Conservation (phyloP, 352 stramenopile genomes). For the Pythium oligandrum region DNA sequence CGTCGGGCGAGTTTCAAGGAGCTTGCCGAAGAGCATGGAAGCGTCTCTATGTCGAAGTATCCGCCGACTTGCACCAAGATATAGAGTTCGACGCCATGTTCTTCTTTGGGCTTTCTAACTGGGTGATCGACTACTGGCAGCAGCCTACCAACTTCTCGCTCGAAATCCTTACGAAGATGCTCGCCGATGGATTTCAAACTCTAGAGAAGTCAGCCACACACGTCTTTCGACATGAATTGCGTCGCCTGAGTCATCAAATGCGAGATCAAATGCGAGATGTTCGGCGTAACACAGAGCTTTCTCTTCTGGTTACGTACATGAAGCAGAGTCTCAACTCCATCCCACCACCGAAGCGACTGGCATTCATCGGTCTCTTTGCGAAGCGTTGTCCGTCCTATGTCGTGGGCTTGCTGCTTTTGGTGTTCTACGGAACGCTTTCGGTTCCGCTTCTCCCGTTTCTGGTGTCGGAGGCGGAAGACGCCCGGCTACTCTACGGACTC, state of each 20-base stretch:
- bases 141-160: conserved; percentile 73
- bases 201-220: conserved; percentile 48
- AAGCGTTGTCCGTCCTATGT: conserved; percentile 68
- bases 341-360: conserved; percentile 34
- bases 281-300: conserved; percentile 25
- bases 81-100: conserved; percentile 71
- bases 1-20: conserved; percentile 35
- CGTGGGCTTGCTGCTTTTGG: conserved; percentile 33
- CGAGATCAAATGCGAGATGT: conserved; percentile 29
- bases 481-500: conserved; percentile 24
- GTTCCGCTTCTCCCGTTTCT: conserved; percentile 59
- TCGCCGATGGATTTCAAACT: conserved; percentile 44
- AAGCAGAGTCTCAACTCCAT: conserved; percentile 52
- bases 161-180: conserved; percentile 59
- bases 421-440: conserved; percentile 51
- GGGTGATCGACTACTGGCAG: conserved; percentile 78
- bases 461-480: conserved; percentile 34
- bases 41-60: conserved; percentile 39
- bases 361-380: conserved; percentile 35
- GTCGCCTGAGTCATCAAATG: conserved; percentile 39
- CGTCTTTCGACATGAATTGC: conserved; percentile 53
- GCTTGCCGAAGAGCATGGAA: conserved; percentile 41
- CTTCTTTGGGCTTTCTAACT: conserved; percentile 59
- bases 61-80: conserved; percentile 47
- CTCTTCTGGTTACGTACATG: conserved; percentile 57